Evolutionary conservation across 2,329 filamentous ascomycete genomes (phyloP).

Genomic region (Microdochium nivale): DNA sequence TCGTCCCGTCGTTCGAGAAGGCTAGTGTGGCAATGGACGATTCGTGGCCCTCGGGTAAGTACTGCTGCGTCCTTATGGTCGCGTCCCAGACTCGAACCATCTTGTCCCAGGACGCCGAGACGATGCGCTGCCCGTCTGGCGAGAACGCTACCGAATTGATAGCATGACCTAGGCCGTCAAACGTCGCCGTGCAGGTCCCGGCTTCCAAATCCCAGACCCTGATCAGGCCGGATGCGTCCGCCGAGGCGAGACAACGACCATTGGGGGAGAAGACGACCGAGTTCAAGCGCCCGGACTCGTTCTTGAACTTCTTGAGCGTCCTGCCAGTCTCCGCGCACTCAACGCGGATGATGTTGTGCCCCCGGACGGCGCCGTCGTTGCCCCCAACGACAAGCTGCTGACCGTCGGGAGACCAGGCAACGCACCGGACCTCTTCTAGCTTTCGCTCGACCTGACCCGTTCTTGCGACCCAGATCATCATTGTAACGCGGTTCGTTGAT

Average conservation of each 20-base stretch:
- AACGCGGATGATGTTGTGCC: too few relatives aligned
- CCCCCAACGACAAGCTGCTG: background rate
- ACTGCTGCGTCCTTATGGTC: background rate
- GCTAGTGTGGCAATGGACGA: background rate
- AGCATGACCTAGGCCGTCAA: background rate
- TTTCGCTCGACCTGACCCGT: too few relatives aligned
- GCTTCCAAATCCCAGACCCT: background rate
- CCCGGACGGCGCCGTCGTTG: background rate
- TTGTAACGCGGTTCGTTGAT: too few relatives aligned
- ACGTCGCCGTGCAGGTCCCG: background rate
- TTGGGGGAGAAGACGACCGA: background rate
- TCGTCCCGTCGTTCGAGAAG: background rate
- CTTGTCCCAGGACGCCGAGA: background rate
- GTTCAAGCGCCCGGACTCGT: background rate
- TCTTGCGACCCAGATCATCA: too few relatives aligned
- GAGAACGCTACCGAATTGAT: background rate
- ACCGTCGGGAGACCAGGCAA: background rate
- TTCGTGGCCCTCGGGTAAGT: background rate
- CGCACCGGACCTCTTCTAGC: background rate
- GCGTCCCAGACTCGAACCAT: background rate
- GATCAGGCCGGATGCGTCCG: background rate
- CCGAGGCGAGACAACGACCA: background rate
- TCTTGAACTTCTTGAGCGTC: background rate
- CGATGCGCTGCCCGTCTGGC: background rate
- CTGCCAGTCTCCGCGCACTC: background rate